Evolutionary conservation across 306 rosid species (phyloP), one percentile per base, ranked within the genome.

Genomic region (Acmispon strigosus): DNA sequence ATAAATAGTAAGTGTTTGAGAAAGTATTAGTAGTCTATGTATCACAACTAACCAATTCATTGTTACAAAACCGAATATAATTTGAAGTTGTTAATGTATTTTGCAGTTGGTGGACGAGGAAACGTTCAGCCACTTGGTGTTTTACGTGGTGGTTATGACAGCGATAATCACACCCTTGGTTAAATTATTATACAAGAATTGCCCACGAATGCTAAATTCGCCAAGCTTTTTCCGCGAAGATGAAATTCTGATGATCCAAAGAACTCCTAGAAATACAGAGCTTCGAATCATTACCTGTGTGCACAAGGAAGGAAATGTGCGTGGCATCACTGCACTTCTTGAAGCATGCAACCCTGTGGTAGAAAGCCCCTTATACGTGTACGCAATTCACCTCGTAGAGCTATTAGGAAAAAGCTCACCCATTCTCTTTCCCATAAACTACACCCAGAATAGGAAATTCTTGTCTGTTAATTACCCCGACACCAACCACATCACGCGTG

Each of bases 301-400:
- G 22, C 85, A 90, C 61, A 55, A 19, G 7, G 88, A 87, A 60
- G 84, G 75, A 53, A 84, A 66, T 7, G 87, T 85, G 0, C 63
- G 70, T 4, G 76, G 82, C 44, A 55, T 82, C 12, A 84, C 78
- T 14, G 6, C 80, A 16, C 65, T 90, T 5, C 24, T 85, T 1
- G 91, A 90, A 45, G 77, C 82, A 2, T 82, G 76, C 13, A 84
- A 72, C 43, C 90, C 92, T 0, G 10, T 62, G 0, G 8, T 10
- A 6, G 41, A 15, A 0, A 84, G 83, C 48, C 81, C 92, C 0
- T 56, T 90, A n/a, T 73, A 73, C 13, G 74, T 67, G 16, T 78
- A 70, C 36, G 75, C 70, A 0, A 49, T 90, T 7, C 92, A 84
- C 4, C 75, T 84, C 0, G 24, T 83, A 0, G 96, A 90, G 57